A percentile compares a stretch with the other conserved stretches of the same genome.
Evolutionary conservation across 1,284 basidiomycete species (phyloP).

Genomic region (Microbotryomycetes sp.): DNA sequence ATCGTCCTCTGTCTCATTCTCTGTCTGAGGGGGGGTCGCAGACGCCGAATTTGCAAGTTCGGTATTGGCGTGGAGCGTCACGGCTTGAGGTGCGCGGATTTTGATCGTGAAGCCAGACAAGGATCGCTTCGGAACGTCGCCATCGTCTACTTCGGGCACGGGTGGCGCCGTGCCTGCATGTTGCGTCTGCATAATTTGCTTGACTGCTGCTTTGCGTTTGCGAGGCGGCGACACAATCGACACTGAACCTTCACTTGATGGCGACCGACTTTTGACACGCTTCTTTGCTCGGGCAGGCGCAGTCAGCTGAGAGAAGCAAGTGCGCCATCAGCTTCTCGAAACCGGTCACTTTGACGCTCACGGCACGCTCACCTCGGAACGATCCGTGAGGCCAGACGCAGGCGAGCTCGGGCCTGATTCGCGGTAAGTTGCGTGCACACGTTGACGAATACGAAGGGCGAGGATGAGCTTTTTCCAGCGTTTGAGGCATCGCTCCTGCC

Average conservation of each 20-base stretch:
- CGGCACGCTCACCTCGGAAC: neutral
- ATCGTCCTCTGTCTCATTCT: conserved; percentile 5
- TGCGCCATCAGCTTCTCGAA: neutral
- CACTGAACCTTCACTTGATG: too few species aligned
- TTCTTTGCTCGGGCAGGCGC: conserved; percentile 2
- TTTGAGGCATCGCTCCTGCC: conserved; percentile 73
- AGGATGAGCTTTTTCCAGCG: conserved; percentile 83
- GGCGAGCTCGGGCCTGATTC: too few species aligned
- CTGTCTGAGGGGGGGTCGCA: neutral
- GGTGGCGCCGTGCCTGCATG: neutral
- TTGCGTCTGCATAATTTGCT: too few species aligned
- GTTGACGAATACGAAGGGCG: conserved; percentile 74
- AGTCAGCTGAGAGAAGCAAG: neutral
- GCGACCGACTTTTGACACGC: neutral
- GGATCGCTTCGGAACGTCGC: neutral
- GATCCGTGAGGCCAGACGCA: too few species aligned
- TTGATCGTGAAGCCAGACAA: neutral
- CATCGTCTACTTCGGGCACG: neutral
- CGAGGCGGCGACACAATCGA: neutral
- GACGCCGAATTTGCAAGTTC: too few species aligned
- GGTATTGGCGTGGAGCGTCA: too few species aligned
- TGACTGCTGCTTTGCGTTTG: too few species aligned
- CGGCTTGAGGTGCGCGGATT: too few species aligned
- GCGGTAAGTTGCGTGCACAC: conserved; percentile 70
- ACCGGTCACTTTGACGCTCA: too few species aligned